Percentiles rank a stretch among this genome's conserved stretches.
Evolutionary conservation across 2,329 filamentous ascomycete genomes (phyloP).

Genomic region (Colletotrichum sp.): DNA sequence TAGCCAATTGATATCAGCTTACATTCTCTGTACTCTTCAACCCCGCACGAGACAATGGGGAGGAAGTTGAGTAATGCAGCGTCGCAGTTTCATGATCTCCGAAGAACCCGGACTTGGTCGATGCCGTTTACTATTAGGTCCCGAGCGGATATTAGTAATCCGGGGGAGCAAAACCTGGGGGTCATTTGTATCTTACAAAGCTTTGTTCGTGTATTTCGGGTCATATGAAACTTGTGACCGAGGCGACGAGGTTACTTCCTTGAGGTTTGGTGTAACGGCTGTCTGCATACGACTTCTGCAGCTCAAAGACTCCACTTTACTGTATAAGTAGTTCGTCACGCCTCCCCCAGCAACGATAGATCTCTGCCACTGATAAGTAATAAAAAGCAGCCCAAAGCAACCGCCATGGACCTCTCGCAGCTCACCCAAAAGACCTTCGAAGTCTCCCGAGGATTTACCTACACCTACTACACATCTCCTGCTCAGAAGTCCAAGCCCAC

Average conservation of each 20-base stretch:
- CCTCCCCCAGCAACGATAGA: neutral
- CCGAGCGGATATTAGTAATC: neutral
- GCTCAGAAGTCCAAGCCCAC: conserved; percentile 30
- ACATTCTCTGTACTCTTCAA: neutral
- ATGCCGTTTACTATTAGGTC: neutral
- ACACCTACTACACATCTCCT: conserved; percentile 42
- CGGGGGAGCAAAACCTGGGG: neutral
- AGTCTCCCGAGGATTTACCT: conserved; percentile 36
- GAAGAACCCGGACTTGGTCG: neutral
- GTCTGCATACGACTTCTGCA: neutral
- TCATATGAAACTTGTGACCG: neutral
- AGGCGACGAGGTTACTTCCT: neutral
- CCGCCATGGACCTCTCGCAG: conserved; percentile 22
- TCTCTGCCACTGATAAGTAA: neutral
- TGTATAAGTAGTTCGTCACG: neutral
- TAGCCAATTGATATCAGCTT: neutral
- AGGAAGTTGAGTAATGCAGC: neutral
- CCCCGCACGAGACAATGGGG: neutral
- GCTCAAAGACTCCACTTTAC: neutral
- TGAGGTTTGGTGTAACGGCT: neutral
- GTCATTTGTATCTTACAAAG: neutral
- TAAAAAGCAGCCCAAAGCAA: neutral
- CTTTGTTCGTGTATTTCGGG: neutral
- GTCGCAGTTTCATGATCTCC: neutral
- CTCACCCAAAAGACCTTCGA: conserved; percentile 30